Conservation (phyloP, 805 yeast genomes). For the Ogataea wickerhamii region DNA sequence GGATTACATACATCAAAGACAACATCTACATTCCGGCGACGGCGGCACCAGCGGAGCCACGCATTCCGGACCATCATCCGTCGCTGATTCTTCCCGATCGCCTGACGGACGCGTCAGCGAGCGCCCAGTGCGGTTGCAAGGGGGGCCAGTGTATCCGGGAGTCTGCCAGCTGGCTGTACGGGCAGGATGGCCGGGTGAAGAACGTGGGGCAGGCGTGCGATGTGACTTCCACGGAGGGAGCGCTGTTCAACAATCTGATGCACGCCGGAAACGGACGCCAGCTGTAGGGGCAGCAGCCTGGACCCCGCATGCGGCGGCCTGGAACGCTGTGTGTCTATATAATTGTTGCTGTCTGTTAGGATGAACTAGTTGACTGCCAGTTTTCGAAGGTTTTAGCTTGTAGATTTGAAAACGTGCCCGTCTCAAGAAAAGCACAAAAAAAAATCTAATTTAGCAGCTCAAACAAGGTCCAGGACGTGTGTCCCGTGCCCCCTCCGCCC, state of each 20-base stretch:
- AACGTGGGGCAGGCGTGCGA: conserved; percentile 16
- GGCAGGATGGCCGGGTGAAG: conserved; percentile 34
- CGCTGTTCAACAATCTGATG: conserved; percentile 16
- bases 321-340: no score
- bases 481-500: no score
- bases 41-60: conserved; percentile 16
- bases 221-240: conserved; percentile 25
- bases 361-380: no score
- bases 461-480: no score
- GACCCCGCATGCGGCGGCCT: no score
- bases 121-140: conserved; percentile 33
- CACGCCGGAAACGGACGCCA: conserved; percentile 17
- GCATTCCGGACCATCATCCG: conserved; percentile 34
- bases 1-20: conserved; percentile 28
- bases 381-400: no score
- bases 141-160: conserved; percentile 33
- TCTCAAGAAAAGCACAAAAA: no score
- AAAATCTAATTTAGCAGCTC: no score
- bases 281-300: conserved; percentile 3
- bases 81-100: conserved; percentile 33
- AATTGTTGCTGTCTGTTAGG: no score
- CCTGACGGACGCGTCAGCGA: conserved; percentile 24
- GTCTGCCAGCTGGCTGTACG: conserved; percentile 34
- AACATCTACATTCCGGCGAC: conserved; percentile 34
- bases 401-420: no score